Evolutionary conservation across 257 asterid species (phyloP), one percentile per base, ranked within the genome.

Genomic region (Lycium ferocissimum): DNA sequence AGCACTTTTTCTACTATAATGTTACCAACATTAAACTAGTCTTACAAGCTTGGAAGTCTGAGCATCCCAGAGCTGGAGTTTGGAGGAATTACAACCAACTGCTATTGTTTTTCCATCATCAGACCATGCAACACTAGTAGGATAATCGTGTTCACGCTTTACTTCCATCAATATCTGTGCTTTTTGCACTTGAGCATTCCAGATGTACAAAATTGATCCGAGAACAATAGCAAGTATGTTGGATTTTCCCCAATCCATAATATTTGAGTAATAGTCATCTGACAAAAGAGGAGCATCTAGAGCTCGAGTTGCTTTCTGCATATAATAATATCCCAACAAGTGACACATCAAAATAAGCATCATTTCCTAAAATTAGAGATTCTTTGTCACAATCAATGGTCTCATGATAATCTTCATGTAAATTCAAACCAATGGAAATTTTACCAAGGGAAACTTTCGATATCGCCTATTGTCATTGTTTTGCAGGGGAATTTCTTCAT

Each of bases 201-300:
- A 89, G 65, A 91, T 75, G 90, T 85, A 93, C 20, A 90, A 47
- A 20, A 53, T 84, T 49, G 89, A 57, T 57, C 92, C 98, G 85
- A 95, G 87, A 56, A 91, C 96, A 84, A 93, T 86, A 0, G 95
- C 98, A 20, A 95, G 89, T 72, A 85, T 33, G 85, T 94, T 94
- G 35, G 89, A 75, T 43, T 85, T 91, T 76, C 98, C 97, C 98
- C 98, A 95, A 66, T 95, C 98, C 91, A 95, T 84, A 33, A 89
- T 26, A 87, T 91, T 91, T 71, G 88, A 85, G 86, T 95, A 94
- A 89, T 79, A 95, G 88, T 95, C 98, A 37, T 86, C 75, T 86
- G 8, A 86, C 57, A 92, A 40, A 12, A 81, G 65, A 4, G 94
- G 96, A 9, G 96, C 98, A 89, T 94, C 96, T 88, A 94, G 84